Percentiles rank a stretch among this genome's conserved stretches.
Evolutionary conservation across 2,329 filamentous ascomycete species (phyloP).

Genomic region (Bipolaris zeicola): DNA sequence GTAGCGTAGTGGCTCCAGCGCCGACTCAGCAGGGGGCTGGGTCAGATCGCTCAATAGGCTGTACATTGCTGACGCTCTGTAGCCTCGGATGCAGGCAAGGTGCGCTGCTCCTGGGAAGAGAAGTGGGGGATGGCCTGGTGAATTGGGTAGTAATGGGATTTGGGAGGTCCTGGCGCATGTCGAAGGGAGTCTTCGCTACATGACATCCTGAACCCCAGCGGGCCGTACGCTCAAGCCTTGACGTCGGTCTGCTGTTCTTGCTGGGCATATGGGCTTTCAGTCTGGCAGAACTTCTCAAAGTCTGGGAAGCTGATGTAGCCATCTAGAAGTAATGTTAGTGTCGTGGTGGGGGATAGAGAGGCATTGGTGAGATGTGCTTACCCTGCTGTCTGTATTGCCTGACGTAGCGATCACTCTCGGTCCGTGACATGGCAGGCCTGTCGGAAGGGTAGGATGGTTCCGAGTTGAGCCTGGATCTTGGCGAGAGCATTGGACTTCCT

Average conservation of each 20-base stretch:
- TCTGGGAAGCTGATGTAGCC: slow-evolving; percentile 76
- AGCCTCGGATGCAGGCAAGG: not conserved
- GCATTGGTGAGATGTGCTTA: slow-evolving; percentile 27
- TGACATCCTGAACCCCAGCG: slow-evolving; percentile 1
- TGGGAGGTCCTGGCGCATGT: slow-evolving; percentile 11
- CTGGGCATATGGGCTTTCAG: slow-evolving; percentile 40
- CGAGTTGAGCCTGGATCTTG: slow-evolving; percentile 35
- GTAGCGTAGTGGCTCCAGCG: slow-evolving; percentile 3
- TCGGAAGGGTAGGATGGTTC: slow-evolving; percentile 35
- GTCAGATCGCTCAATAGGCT: slow-evolving; percentile 1
- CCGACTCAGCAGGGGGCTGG: not conserved
- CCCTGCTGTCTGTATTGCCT: slow-evolving; percentile 46
- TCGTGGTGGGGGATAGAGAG: not conserved
- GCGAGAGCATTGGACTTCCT: slow-evolving; percentile 38
- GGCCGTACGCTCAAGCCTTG: slow-evolving; percentile 37
- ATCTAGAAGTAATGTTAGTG: slow-evolving; percentile 40
- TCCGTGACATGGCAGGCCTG: slow-evolving; percentile 43
- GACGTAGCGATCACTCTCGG: slow-evolving; percentile 47
- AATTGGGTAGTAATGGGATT: slow-evolving; percentile 14
- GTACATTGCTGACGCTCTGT: not conserved
- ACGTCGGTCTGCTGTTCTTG: slow-evolving; percentile 37
- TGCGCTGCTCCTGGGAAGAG: not conserved
- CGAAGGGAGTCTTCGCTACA: slow-evolving; percentile 9
- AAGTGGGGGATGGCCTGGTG: slow-evolving; percentile 11
- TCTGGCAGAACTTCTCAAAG: slow-evolving; percentile 67